Evolutionary conservation across 1,284 basidiomycete species (phyloP), one percentile per base, ranked within the genome.

Genomic region (Moniliophthora roreri): DNA sequence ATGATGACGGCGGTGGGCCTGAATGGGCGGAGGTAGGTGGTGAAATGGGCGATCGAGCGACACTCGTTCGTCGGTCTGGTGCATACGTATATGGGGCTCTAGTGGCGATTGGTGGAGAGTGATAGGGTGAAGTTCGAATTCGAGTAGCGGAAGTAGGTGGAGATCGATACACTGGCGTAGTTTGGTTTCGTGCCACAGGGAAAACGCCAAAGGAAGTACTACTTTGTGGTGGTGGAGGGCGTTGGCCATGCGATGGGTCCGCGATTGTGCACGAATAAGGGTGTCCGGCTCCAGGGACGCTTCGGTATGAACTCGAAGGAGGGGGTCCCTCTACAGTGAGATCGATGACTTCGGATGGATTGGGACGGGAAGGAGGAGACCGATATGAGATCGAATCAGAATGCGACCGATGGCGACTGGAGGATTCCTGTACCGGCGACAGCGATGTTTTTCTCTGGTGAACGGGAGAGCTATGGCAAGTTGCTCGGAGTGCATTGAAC

Each of bases 1-100:
- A 28, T 2, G 44, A 32, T 2, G 44, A 32, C 10, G 44, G 28
- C 28, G 28, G 28, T 11, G 28, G 28, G 11, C 28, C 44, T 16
- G 26, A 11, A 46, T 23, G 44, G n/a, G 24, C 44, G n/a, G 44
- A 46, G 10, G 44, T 18, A 46, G 44, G 44, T 4, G 44, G 44
- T 10, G 44, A 32, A 46, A 46, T 16, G 44, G 24, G 13, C 15
- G 24, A 28, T 28, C 18, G n/a, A 24, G 13, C 13, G 26, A 32
- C n/a, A n/a, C 10, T 23, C 44, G 7, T 23, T 16, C n/a, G 44
- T 15, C 15, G 23, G 24, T 46, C 28, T 46, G 24, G 18, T 28
- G 28, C 24, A n/a, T 46, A 28, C 26, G 21, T 46, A 13, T 11
- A 26, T 24, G 44, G 10, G n/a, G 24, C 15, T 32, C 28, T 32